Percentiles rank a stretch among this genome's conserved stretches.
Evolutionary conservation across 345 rosid genomes (phyloP).

Genomic region (Geranium rotundifolium): DNA sequence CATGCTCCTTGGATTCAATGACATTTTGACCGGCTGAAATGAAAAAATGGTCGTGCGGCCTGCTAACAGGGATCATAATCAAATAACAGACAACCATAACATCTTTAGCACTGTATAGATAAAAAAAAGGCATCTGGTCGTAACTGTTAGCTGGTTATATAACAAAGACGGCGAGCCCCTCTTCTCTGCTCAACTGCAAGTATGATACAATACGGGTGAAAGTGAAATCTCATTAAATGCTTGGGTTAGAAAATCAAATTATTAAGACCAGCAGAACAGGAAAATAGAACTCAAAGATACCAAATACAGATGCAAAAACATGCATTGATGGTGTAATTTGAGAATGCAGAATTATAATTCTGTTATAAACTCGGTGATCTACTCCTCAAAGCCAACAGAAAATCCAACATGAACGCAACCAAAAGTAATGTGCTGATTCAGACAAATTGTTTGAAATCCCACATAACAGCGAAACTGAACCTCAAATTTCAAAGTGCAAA

Average conservation of each 20-base stretch:
- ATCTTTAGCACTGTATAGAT: background rate
- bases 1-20: conserved; percentile 90
- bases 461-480: too few species aligned
- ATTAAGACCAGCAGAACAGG: background rate
- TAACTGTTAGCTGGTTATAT: conserved; percentile 63
- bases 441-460: too few species aligned
- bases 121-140: background rate
- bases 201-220: background rate
- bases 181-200: background rate
- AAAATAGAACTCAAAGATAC: background rate
- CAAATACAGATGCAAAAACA: too few species aligned
- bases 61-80: conserved; percentile 15
- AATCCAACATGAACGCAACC: too few species aligned
- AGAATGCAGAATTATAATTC: background rate
- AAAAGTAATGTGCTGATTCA: too few species aligned
- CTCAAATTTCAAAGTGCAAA: too few species aligned
- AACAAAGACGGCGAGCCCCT: conserved; percentile 52
- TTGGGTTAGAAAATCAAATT: background rate
- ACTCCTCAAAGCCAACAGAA: background rate
- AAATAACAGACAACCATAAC: background rate
- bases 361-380: background rate
- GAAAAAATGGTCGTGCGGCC: conserved; percentile 84
- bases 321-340: background rate
- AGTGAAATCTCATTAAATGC: background rate
- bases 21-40: conserved; percentile 91